phyloP scores from a whole-genome alignment of 441 rosid species.

The Hura crepitans region DNA sequence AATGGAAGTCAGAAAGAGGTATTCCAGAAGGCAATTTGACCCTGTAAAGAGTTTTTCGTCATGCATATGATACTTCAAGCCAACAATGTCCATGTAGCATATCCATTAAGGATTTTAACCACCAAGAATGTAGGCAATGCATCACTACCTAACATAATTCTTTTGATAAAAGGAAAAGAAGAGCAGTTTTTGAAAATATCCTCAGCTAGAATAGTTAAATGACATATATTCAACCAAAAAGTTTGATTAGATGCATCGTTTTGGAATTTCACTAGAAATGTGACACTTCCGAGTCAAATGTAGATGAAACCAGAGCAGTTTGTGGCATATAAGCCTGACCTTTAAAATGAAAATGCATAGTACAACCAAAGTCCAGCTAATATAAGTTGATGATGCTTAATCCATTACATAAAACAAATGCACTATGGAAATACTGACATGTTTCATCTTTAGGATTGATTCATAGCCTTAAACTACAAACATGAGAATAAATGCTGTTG shows the following conservation, averaged over 20 bases:
- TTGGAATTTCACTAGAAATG: neutral
- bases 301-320: neutral
- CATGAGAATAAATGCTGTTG: neutral
- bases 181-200: conserved; percentile 5
- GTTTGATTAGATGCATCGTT: neutral
- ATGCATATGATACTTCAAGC: neutral
- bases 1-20: neutral
- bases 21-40: neutral
- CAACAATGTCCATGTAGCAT: neutral
- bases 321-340: neutral
- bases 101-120: neutral
- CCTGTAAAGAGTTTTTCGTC: neutral
- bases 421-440: neutral
- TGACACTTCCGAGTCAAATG: neutral
- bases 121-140: neutral
- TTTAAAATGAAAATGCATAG: neutral
- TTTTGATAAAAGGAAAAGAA: neutral
- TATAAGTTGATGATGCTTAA: neutral
- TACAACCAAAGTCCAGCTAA: neutral
- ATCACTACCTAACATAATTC: neutral
- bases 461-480: neutral
- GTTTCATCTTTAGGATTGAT: neutral
- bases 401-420: neutral
- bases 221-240: neutral
- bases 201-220: neutral